Percentiles rank a stretch among this genome's conserved stretches.
Evolutionary conservation across 2,329 filamentous ascomycete genomes (phyloP).

Genomic region (Coniosporium tulheliwenetii): DNA sequence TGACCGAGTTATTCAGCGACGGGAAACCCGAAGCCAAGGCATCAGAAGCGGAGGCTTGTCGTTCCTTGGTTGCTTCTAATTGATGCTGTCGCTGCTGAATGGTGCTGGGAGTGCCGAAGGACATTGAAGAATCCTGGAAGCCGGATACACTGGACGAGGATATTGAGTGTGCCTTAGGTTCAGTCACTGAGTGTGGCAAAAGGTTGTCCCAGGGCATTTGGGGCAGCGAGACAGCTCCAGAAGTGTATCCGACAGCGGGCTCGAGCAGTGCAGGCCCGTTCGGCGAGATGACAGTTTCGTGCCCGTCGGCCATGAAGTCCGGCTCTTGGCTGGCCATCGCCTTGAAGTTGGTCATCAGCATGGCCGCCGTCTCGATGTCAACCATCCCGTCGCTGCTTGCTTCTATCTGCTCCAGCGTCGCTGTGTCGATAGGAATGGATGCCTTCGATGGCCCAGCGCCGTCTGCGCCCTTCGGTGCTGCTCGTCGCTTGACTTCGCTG

Average conservation of each 20-base stretch:
- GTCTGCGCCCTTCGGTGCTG: conserved; percentile 51
- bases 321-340: conserved; percentile 58
- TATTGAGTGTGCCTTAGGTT: conserved; percentile 63
- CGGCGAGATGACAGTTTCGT: conserved; percentile 57
- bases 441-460: conserved; percentile 56
- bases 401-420: conserved; percentile 83
- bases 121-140: conserved; percentile 45
- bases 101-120: conserved; percentile 44
- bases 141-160: conserved; percentile 48
- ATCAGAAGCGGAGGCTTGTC: conserved; percentile 42
- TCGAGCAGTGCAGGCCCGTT: conserved; percentile 60
- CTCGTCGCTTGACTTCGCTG: conserved; percentile 81
- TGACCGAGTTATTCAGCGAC: conserved; percentile 53
- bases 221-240: conserved; percentile 61
- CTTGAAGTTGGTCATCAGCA: conserved; percentile 97
- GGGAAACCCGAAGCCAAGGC: conserved; percentile 50
- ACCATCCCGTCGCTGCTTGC: conserved; percentile 80
- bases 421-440: conserved; percentile 66
- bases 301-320: conserved; percentile 34
- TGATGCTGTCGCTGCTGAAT: conserved; percentile 44
- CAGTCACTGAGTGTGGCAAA: conserved; percentile 52
- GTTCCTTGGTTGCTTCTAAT: conserved; percentile 53
- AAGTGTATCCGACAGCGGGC: conserved; percentile 58
- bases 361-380: conserved; percentile 91
- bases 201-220: conserved; percentile 89